phyloP scores from a whole-genome alignment of 2,329 filamentous ascomycete species.

The Apiospora pterosperma region DNA sequence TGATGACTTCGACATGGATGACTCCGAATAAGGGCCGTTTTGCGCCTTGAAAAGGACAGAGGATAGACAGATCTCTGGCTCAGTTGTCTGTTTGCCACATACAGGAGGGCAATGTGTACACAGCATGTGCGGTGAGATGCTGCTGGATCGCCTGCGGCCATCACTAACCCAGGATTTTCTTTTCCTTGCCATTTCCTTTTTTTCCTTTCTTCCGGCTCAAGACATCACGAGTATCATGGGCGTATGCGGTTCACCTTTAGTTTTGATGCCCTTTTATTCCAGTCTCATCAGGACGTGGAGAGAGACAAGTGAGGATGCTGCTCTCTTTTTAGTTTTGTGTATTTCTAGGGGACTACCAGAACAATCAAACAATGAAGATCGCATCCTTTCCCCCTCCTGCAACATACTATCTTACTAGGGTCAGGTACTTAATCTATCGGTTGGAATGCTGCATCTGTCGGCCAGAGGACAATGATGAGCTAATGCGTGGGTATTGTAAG shows the following conservation, averaged over 20 bases:
- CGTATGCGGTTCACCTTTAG: neutral
- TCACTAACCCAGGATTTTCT: too few species aligned
- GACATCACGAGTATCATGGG: neutral
- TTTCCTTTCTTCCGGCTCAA: neutral
- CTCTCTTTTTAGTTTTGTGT: neutral
- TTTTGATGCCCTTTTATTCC: neutral
- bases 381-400: neutral
- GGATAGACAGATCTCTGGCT: neutral
- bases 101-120: neutral
- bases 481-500: neutral
- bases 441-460: too few species aligned
- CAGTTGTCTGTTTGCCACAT: neutral
- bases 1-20: conserved; percentile 46
- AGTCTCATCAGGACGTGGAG: neutral
- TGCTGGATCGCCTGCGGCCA: too few species aligned
- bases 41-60: neutral
- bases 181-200: neutral
- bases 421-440: neutral
- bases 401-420: too few species aligned
- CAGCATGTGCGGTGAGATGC: too few species aligned
- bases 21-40: neutral
- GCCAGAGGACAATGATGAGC: neutral
- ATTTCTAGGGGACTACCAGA: neutral
- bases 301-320: neutral
- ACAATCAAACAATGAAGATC: neutral